Evolutionary conservation across 176 grass and related monocot genomes (phyloP).

Genomic region (Guadua angustifolia): DNA sequence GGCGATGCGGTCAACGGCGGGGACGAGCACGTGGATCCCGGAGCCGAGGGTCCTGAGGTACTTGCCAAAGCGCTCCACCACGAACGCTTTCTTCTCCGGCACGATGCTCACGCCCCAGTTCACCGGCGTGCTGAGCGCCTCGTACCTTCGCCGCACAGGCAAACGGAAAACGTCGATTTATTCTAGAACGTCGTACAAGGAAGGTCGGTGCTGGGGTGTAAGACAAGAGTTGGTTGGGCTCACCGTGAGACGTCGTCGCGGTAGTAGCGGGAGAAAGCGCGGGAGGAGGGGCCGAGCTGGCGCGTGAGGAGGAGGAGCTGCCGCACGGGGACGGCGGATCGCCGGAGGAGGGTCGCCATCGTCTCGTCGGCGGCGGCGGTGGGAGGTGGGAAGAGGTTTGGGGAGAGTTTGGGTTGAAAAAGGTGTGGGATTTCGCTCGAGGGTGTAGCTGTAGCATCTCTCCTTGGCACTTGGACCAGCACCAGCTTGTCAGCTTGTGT

Average conservation of each 20-base stretch:
- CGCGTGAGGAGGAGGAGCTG: conserved; percentile 20
- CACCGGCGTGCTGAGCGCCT: conserved; percentile 53
- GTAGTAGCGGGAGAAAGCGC: conserved; percentile 39
- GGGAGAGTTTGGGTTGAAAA: neutral
- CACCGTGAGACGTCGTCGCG: conserved; percentile 60
- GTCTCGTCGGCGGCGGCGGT: neutral
- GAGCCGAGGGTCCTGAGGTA: conserved; percentile 81
- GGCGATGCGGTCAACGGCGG: conserved; percentile 75
- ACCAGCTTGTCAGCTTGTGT: too few relatives aligned
- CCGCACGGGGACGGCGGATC: conserved; percentile 19
- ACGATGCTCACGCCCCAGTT: conserved; percentile 98
- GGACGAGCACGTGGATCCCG: conserved; percentile 82
- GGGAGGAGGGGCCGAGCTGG: conserved; percentile 25
- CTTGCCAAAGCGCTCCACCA: conserved; percentile 86
- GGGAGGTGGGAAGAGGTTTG: neutral
- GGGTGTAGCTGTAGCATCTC: too few relatives aligned
- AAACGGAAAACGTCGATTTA: neutral
- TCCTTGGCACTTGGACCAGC: too few relatives aligned
- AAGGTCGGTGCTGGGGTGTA: neutral
- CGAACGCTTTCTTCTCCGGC: conserved; percentile 90
- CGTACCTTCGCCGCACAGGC: conserved; percentile 42
- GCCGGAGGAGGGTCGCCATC: conserved; percentile 50
- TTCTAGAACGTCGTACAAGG: neutral
- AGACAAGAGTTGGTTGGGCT: neutral
- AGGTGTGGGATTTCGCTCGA: neutral